phyloP scores from a whole-genome alignment of 768 basidiomycete species.

The Lactarius vividus region DNA sequence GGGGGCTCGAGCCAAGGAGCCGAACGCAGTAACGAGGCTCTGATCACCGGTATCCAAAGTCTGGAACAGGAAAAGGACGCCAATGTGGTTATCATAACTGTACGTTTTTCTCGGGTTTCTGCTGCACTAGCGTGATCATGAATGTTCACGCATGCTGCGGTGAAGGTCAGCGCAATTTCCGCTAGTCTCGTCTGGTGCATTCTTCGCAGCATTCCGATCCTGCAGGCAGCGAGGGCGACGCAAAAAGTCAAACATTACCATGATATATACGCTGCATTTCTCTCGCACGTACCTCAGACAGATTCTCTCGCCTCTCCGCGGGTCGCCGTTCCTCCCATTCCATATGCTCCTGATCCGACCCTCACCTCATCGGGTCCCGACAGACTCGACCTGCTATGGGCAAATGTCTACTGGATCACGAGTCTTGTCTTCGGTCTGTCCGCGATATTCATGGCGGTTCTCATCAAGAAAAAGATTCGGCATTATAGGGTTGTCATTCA shows the following conservation, averaged over 20 bases:
- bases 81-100: neutral
- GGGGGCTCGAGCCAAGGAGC: neutral
- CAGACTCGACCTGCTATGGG: neutral
- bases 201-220: neutral
- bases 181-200: neutral
- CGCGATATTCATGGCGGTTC: neutral
- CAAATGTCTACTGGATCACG: slow-evolving; percentile 6
- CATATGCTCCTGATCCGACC: too few species aligned
- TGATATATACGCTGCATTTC: neutral
- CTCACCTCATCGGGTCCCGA: neutral
- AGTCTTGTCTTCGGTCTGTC: slow-evolving; percentile 3
- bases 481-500: neutral
- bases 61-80: neutral
- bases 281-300: neutral
- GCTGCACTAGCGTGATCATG: neutral
- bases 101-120: neutral
- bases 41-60: neutral
- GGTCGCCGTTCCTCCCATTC: neutral
- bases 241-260: neutral
- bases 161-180: neutral
- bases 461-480: neutral
- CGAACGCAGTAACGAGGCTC: neutral
- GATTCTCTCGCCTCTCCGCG: neutral
- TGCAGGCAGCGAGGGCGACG: neutral
- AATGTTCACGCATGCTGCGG: neutral